A percentile compares a stretch with the other conserved stretches of the same genome.
Conservation (phyloP, 345 rosid species). For the Pistacia vera region DNA sequence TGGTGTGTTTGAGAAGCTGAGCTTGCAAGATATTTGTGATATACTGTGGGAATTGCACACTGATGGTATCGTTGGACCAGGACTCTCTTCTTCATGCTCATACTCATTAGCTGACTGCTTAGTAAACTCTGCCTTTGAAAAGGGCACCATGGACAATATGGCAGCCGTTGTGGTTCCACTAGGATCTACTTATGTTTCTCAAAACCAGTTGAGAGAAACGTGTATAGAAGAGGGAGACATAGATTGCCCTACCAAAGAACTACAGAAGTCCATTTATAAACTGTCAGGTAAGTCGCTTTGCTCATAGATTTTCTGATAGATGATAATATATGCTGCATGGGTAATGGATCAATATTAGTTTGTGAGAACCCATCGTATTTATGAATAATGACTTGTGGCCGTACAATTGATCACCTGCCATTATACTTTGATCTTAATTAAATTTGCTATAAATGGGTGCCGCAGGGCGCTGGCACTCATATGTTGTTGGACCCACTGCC, state of each 20-base stretch:
- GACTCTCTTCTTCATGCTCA: conserved; percentile 63
- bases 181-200: conserved; percentile 45
- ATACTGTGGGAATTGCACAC: conserved; percentile 60
- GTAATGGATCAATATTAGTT: conserved; percentile 11
- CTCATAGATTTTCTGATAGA: conserved; percentile 3
- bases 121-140: conserved; percentile 66
- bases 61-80: conserved; percentile 39
- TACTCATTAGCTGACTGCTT: conserved; percentile 82
- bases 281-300: conserved; percentile 48
- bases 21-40: conserved; percentile 82
- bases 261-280: conserved; percentile 35
- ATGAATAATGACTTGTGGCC: background rate
- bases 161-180: conserved; percentile 85
- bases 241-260: conserved; percentile 36
- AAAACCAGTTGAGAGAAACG: conserved; percentile 40
- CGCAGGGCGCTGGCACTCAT: background rate
- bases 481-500: background rate
- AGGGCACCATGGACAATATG: conserved; percentile 87
- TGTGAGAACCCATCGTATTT: background rate
- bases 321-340: conserved; percentile 9
- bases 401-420: background rate
- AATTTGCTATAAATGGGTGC: background rate
- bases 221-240: conserved; percentile 34
- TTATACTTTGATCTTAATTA: background rate
- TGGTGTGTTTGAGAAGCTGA: conserved; percentile 85